These are phyloP conservation scores for Tetrapisispora nanseiensis DNA, from an alignment of 805 yeast genomes.

Conservation along the genomic window DNA sequence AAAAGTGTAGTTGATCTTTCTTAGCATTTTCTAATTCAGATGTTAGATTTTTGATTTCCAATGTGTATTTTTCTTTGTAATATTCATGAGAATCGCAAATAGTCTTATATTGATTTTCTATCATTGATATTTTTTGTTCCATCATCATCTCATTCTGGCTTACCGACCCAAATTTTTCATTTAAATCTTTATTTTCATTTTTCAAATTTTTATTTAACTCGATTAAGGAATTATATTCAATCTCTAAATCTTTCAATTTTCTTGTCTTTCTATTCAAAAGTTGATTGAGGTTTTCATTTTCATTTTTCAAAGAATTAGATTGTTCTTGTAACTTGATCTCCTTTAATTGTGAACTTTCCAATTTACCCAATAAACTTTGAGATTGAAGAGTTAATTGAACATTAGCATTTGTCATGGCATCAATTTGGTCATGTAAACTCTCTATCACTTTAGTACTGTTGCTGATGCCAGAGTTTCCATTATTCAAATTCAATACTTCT, in stretches of 20 bases:
- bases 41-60: constrained; percentile 13
- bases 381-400: constrained; percentile 31
- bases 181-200: constrained; percentile 1
- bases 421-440: constrained; percentile 39
- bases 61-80: constrained; percentile 16
- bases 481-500: neutral
- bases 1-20: neutral
- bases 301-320: constrained; percentile 59
- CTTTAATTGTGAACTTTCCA: constrained; percentile 35
- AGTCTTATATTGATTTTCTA: constrained; percentile 14
- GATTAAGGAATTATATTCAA: constrained; percentile 2
- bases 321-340: constrained; percentile 42
- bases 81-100: constrained; percentile 18
- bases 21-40: constrained; percentile 3
- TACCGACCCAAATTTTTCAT: neutral
- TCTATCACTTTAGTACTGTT: constrained; percentile 32
- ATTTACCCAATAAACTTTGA: constrained; percentile 43
- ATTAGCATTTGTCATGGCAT: constrained; percentile 37
- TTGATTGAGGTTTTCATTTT: constrained; percentile 64
- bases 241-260: constrained; percentile 45
- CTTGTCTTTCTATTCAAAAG: constrained; percentile 62
- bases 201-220: neutral
- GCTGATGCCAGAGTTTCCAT: neutral
- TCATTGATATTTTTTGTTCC: constrained; percentile 2
- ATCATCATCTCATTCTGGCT: neutral